These are phyloP conservation scores for Aspergillus sp. DNA, from an alignment of 2,329 filamentous ascomycete genomes.

Conservation along the genomic window DNA sequence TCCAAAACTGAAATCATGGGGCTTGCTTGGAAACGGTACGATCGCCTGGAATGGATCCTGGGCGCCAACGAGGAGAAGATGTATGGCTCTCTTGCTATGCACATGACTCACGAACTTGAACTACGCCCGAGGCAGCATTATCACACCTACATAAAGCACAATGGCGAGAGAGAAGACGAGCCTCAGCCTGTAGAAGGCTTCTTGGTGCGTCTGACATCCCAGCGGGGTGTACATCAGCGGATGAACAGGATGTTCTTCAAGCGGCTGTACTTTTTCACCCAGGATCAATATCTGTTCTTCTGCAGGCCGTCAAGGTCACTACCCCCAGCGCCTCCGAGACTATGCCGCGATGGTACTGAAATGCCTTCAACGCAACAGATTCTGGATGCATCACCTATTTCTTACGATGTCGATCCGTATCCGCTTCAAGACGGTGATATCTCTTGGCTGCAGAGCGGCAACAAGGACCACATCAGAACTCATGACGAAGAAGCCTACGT, in stretches of 20 bases:
- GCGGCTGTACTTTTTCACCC: conserved; percentile 64
- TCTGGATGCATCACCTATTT: conserved; percentile 58
- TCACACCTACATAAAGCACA: conserved; percentile 51
- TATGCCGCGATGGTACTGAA: conserved; percentile 46
- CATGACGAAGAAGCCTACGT: conserved; percentile 62
- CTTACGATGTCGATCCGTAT: conserved; percentile 64
- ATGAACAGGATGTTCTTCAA: conserved; percentile 66
- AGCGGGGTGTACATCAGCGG: conserved; percentile 60
- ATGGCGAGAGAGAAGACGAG: conserved; percentile 51
- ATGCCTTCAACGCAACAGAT: conserved; percentile 59
- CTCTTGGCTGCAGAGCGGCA: conserved; percentile 56
- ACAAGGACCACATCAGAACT: conserved; percentile 47
- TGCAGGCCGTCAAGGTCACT: conserved; percentile 60
- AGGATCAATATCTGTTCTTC: conserved; percentile 65
- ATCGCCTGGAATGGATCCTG: conserved; percentile 68
- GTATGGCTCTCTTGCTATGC: conserved; percentile 69
- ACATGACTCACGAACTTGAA: conserved; percentile 66
- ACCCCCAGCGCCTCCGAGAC: conserved; percentile 60
- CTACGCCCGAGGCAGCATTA: conserved; percentile 67
- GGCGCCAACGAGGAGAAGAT: conserved; percentile 67
- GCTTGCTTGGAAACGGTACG: conserved; percentile 69
- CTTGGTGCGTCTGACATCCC: conserved; percentile 64
- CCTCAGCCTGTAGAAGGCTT: conserved; percentile 67
- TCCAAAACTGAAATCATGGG: conserved; percentile 60
- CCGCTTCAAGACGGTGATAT: conserved; percentile 56